phyloP scores from a whole-genome alignment of 768 basidiomycete species.

The Trichaptum fuscoviolaceum region DNA sequence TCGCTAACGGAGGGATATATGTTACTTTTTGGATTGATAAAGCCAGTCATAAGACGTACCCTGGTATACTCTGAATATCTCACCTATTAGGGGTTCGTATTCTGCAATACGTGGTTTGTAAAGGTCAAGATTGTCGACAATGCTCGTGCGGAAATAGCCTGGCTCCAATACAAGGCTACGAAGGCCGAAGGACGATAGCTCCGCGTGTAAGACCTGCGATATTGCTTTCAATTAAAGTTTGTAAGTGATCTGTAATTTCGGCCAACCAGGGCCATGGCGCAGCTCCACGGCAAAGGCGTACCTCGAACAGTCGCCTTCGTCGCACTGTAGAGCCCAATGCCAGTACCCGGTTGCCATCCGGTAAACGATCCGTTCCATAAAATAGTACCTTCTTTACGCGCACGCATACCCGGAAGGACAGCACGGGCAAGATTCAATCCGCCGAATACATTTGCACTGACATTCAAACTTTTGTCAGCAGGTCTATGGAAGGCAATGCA shows the following conservation, averaged over 20 bases:
- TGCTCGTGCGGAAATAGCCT: slow-evolving; percentile 35
- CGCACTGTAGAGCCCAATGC: slow-evolving; percentile 29
- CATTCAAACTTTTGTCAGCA: not conserved
- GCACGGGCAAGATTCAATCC: slow-evolving; percentile 39
- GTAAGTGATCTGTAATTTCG: no score
- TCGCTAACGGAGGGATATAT: slow-evolving; percentile 13
- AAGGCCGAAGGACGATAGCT: slow-evolving; percentile 26
- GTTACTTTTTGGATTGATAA: not conserved
- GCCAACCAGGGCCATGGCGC: no score
- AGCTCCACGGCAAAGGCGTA: slow-evolving; percentile 19
- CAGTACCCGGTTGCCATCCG: slow-evolving; percentile 17
- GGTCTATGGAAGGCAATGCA: not conserved
- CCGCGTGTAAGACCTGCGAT: slow-evolving; percentile 14
- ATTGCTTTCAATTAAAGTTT: no score
- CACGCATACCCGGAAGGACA: slow-evolving; percentile 44
- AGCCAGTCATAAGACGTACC: slow-evolving; percentile 20
- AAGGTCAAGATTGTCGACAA: slow-evolving; percentile 22
- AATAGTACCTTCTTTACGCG: slow-evolving; percentile 35
- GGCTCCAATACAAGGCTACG: slow-evolving; percentile 33
- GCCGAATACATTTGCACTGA: slow-evolving; percentile 40
- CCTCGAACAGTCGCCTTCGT: slow-evolving; percentile 35
- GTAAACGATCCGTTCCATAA: slow-evolving; percentile 37
- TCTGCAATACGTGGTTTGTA: slow-evolving; percentile 36
- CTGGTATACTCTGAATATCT: slow-evolving; percentile 22
- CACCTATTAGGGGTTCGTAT: slow-evolving; percentile 41